Conservation (phyloP, 192 early-diverging fungal genomes). For the Coemansia sp. region DNA sequence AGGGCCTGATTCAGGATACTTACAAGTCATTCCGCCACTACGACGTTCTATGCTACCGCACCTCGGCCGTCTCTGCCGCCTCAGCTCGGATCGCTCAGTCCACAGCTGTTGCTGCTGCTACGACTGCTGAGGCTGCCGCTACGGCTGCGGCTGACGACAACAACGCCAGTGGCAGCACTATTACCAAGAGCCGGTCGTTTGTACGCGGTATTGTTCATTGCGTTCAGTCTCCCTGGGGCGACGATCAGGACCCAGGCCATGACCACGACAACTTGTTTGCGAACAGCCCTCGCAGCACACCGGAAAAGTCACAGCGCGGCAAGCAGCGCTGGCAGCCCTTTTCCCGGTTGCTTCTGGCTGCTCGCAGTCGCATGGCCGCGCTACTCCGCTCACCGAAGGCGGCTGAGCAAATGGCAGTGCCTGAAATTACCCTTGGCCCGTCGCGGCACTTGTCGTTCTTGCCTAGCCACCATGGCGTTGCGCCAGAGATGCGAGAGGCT, state of each 20-base stretch:
- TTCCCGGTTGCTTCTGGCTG: not conserved
- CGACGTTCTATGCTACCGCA: slow-evolving; percentile 60
- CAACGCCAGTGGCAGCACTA: not conserved
- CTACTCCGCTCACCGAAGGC: not conserved
- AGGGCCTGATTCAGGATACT: slow-evolving; percentile 76
- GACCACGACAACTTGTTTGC: not conserved
- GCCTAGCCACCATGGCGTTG: not conserved
- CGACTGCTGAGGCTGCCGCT: not conserved
- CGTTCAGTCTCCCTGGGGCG: slow-evolving; percentile 5
- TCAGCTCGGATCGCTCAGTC: not conserved
- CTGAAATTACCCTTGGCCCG: slow-evolving; percentile 1
- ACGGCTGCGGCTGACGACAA: not conserved
- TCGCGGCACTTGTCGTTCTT: not conserved
- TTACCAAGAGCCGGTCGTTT: slow-evolving; percentile 20
- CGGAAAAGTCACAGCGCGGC: not conserved
- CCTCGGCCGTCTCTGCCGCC: not conserved
- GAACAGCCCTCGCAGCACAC: not conserved
- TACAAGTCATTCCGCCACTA: slow-evolving; percentile 90
- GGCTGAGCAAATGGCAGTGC: not conserved
- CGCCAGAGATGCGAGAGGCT: not conserved
- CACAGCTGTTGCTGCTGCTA: not conserved
- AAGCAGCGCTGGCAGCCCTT: not conserved
- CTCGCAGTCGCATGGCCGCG: not conserved
- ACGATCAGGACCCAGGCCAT: not conserved
- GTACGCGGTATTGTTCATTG: slow-evolving; percentile 18